Base-by-base conservation (phyloP, 805 yeast species). In the Kazachstania martiniae region DNA sequence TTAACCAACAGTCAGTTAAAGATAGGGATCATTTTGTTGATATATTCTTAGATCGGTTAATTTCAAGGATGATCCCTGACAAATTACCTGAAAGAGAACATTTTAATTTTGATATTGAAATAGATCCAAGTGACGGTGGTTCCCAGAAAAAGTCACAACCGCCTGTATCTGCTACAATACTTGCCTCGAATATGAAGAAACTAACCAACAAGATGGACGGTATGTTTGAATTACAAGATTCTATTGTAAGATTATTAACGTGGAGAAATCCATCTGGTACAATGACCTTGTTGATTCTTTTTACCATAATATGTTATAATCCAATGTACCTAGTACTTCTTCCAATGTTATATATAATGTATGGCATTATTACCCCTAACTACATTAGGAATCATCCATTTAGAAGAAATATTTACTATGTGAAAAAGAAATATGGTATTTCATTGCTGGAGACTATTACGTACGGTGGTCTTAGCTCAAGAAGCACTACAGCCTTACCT, bases 211-310 rank as follows among this genome's bases (percentile, higher is more conserved):
- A 72, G 34, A 63, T 77, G 63, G 72, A 77, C 18, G 58, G 62
- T 0, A 46, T 80, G 8, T 77, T 81, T 43, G 66, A 61, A 26
- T 35, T 75, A 2, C 89, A 81, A 44, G 77, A 77, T 42, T 72
- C 74, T 2, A 26, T 77, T 1, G 62, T 76, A 5, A 70, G 73
- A 31, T 49, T 81, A 1, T 37, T 83, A 16, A 70, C 82, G 4
- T 87, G 96, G 96, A 71, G 74, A 37, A 63, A 66, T 18, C 87
- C 93, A 0, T 63, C 81, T 0, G 68, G 73, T 39, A 86, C 95
- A 0, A 41, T 86, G 4, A 62, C 78, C 1, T 50, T 62, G 15
- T 55, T 84, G 33, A 59, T 77, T 4, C 39, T 74, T 1, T 76
- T 79, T 41, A 77, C 95, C 0, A 64, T 74, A 38, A 59, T 77